Percentiles rank a stretch among this genome's conserved stretches.
Conservation (phyloP, 2,329 filamentous ascomycete genomes). For the Fusarium mangiferae region DNA sequence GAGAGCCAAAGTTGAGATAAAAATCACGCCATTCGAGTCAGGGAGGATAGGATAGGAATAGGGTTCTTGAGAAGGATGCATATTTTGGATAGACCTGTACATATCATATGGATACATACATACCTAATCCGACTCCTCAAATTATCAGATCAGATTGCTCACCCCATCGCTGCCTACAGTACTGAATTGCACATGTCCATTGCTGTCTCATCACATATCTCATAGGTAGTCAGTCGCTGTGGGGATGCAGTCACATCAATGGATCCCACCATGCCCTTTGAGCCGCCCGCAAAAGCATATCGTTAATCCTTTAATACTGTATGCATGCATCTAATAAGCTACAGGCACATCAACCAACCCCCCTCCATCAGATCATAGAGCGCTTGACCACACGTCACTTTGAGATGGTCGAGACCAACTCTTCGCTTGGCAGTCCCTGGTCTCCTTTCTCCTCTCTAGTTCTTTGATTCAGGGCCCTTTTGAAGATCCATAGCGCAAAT, state of each 20-base stretch:
- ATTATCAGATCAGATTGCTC: not conserved
- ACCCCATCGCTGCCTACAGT: not conserved
- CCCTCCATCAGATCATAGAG: constrained; percentile 35
- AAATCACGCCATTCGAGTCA: not conserved
- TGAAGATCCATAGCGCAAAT: constrained; percentile 26
- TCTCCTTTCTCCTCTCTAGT: not conserved
- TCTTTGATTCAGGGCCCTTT: constrained; percentile 1
- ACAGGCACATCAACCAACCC: constrained; percentile 9
- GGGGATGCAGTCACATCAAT: constrained; percentile 9
- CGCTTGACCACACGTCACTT: constrained; percentile 29
- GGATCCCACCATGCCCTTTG: not conserved
- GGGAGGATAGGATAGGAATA: not conserved
- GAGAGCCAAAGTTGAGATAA: constrained; percentile 3
- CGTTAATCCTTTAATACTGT: not conserved
- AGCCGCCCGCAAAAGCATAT: constrained; percentile 20
- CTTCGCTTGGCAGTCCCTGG: constrained; percentile 3
- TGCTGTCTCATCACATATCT: not conserved
- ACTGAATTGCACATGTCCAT: not conserved
- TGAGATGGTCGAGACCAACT: constrained; percentile 20
- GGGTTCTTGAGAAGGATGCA: constrained; percentile 16
- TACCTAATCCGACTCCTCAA: constrained; percentile 29
- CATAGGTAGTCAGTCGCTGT: not conserved
- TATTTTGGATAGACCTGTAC: constrained; percentile 31
- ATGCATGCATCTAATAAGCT: not conserved
- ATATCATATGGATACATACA: constrained; percentile 11